phyloP scores from a whole-genome alignment of 345 rosid species.

The Eucalyptus viminalis region DNA sequence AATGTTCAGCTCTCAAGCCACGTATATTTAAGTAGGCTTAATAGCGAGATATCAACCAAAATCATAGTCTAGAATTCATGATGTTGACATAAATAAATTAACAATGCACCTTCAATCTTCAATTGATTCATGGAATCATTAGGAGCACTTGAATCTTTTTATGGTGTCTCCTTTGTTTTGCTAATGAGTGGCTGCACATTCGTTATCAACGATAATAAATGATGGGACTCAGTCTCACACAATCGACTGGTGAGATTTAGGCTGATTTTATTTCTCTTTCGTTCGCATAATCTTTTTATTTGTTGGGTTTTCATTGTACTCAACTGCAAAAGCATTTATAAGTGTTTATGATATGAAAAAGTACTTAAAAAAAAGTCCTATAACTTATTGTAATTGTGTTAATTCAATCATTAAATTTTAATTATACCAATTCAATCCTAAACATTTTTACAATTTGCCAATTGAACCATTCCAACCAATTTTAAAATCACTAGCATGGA shows the following conservation, averaged over 20 bases:
- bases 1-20: not conserved
- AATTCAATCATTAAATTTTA: not conserved
- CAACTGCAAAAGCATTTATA: not conserved
- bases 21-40: not conserved
- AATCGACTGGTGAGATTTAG: not conserved
- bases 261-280: not conserved
- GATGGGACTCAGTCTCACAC: not conserved
- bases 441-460: not conserved
- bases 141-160: not conserved
- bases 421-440: accelerated
- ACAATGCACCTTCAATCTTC: not conserved
- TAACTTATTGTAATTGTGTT: not conserved
- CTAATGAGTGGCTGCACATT: not conserved
- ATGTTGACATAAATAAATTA: not conserved
- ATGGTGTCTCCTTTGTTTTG: not conserved
- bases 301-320: not conserved
- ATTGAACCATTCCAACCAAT: not conserved
- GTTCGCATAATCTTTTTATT: not conserved
- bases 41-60: not conserved
- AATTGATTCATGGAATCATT: not conserved
- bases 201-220: not conserved
- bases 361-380: too few species aligned
- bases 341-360: not conserved
- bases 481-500: not conserved
- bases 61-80: not conserved